Evolutionary conservation across 306 rosid genomes (phyloP).

Genomic region (Malus asiatica): DNA sequence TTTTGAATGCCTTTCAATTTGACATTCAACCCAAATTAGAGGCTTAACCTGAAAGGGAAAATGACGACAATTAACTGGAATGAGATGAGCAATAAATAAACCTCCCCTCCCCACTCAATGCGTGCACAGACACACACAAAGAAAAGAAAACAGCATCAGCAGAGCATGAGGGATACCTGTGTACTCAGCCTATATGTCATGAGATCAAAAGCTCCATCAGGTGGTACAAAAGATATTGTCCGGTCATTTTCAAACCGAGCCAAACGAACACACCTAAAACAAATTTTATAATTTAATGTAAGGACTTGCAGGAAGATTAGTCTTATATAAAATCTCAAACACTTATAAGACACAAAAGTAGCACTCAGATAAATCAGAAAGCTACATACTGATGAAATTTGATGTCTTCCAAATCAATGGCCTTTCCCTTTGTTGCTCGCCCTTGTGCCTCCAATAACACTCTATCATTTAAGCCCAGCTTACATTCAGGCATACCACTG

Average conservation of each 20-base stretch:
- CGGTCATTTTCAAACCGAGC: constrained; percentile 99
- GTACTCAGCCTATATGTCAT: constrained; percentile 97
- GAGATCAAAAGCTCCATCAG: constrained; percentile 97
- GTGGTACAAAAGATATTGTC: constrained; percentile 95
- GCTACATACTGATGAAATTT: constrained; percentile 96
- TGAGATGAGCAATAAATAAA: neutral
- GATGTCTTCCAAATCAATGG: constrained; percentile 97
- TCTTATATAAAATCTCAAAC: neutral
- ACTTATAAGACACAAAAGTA: neutral
- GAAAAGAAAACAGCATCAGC: neutral
- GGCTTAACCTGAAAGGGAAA: constrained; percentile 74
- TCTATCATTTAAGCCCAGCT: constrained; percentile 93
- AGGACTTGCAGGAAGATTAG: constrained; percentile 8
- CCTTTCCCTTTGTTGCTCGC: constrained; percentile 88
- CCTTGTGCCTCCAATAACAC: constrained; percentile 95
- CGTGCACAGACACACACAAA: neutral
- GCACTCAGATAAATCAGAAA: constrained; percentile 21
- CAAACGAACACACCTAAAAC: constrained; percentile 90
- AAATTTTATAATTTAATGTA: constrained; percentile 21
- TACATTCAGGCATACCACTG: constrained; percentile 99
- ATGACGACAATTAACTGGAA: neutral
- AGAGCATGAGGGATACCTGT: constrained; percentile 46
- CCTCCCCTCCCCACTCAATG: neutral
- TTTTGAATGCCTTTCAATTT: constrained; percentile 90
- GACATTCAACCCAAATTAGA: constrained; percentile 95